A percentile compares a stretch with the other conserved stretches of the same genome.
Evolutionary conservation across 2,329 filamentous ascomycete species (phyloP).

Genomic region (Curvularia hawaiiensis): DNA sequence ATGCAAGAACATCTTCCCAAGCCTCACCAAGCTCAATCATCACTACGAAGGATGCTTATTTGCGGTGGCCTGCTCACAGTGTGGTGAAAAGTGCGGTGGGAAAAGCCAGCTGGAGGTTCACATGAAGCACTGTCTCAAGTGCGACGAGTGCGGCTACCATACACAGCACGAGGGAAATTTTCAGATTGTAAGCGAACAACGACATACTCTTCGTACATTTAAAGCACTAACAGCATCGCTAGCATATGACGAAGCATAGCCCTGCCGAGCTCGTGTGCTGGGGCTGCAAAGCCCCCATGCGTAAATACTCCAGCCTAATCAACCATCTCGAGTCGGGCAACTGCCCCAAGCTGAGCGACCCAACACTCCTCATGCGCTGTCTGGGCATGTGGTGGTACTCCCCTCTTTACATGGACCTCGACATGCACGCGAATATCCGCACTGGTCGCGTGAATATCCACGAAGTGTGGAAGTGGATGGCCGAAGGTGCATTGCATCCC

Average conservation of each 20-base stretch:
- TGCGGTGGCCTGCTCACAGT: constrained; percentile 27
- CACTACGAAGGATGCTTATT: constrained; percentile 32
- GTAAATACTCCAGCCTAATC: constrained; percentile 35
- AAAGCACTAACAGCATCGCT: constrained; percentile 3
- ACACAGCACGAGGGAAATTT: constrained; percentile 31
- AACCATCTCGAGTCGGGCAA: constrained; percentile 61
- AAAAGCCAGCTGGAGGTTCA: constrained; percentile 28
- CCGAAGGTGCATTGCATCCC: constrained; percentile 31
- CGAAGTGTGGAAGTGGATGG: constrained; percentile 31
- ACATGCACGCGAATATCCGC: constrained; percentile 40
- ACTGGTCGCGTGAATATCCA: constrained; percentile 28
- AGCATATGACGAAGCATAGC: constrained; percentile 41
- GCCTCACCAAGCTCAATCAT: constrained; percentile 33
- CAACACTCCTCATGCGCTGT: constrained; percentile 22
- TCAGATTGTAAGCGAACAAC: constrained; percentile 26
- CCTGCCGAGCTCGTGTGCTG: constrained; percentile 30
- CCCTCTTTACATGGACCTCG: constrained; percentile 42
- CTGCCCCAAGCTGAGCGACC: constrained; percentile 71
- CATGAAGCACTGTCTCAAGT: constrained; percentile 30
- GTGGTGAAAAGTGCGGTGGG: constrained; percentile 25
- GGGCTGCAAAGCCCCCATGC: constrained; percentile 31
- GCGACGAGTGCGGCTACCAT: constrained; percentile 26
- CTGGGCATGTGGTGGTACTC: constrained; percentile 45
- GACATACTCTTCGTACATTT: not conserved
- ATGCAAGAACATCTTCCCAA: constrained; percentile 36